Evolutionary conservation across 2,329 filamentous ascomycete genomes (phyloP).

Genomic region (Graphilbum fragrans): DNA sequence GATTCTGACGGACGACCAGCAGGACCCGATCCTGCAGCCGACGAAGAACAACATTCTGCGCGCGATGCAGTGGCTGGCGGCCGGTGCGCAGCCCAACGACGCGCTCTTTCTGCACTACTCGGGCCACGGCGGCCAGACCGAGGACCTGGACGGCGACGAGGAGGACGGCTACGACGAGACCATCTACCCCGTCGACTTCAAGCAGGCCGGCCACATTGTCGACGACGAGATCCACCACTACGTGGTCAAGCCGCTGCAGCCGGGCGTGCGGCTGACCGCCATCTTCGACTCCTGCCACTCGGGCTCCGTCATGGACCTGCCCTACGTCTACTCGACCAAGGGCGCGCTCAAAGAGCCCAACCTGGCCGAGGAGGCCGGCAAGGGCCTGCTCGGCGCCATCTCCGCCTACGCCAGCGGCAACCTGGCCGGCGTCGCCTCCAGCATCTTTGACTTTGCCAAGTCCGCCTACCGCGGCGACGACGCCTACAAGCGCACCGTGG

Average conservation of each 20-base stretch:
- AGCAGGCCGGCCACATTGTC: constrained; percentile 53
- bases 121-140: constrained; percentile 64
- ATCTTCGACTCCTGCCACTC: constrained; percentile 79
- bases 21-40: constrained; percentile 55
- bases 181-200: constrained; percentile 67
- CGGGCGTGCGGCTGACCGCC: constrained; percentile 74
- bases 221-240: constrained; percentile 70
- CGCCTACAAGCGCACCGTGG: constrained; percentile 63
- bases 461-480: constrained; percentile 67
- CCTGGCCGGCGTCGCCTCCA: constrained; percentile 65
- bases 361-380: constrained; percentile 65
- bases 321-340: constrained; percentile 71
- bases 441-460: constrained; percentile 77
- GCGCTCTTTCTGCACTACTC: constrained; percentile 70
- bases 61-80: constrained; percentile 66
- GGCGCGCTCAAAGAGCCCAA: constrained; percentile 73
- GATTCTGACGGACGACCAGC: constrained; percentile 63
- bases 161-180: constrained; percentile 69
- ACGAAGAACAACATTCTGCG: constrained; percentile 66
- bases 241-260: constrained; percentile 63
- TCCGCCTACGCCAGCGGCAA: constrained; percentile 75
- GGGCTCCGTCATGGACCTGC: constrained; percentile 63
- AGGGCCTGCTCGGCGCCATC: constrained; percentile 60
- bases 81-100: constrained; percentile 60
- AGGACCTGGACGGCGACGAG: constrained; percentile 63